Evolutionary conservation across 768 basidiomycete species (phyloP).

Genomic region (Leccinum truebloodii): DNA sequence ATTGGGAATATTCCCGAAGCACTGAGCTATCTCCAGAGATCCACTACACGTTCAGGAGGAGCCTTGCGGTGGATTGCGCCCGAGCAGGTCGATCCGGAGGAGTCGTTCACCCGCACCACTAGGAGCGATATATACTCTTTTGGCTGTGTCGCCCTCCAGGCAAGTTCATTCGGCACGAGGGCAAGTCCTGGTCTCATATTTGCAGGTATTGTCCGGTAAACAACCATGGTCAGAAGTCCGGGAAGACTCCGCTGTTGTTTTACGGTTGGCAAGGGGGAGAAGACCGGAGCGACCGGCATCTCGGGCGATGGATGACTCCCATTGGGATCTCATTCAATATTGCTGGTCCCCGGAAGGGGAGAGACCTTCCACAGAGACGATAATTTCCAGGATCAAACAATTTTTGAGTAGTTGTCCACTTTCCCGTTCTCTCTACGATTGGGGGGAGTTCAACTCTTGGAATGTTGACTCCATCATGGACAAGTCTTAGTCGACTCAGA

Average conservation of each 20-base stretch:
- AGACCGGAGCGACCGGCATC: no score
- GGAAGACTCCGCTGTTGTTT: not conserved
- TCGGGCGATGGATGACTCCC: no score
- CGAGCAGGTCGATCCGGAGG: not conserved
- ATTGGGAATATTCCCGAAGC: not conserved
- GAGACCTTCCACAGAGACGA: not conserved
- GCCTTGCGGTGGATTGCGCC: not conserved
- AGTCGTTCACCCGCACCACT: not conserved
- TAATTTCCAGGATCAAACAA: not conserved
- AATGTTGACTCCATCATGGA: no score
- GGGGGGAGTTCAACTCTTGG: no score
- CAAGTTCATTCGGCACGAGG: not conserved
- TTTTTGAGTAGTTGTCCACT: no score
- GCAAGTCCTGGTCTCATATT: not conserved
- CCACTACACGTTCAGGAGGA: not conserved
- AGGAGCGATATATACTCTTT: not conserved
- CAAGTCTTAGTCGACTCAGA: no score
- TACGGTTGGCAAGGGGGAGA: no score
- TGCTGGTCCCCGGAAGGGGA: not conserved
- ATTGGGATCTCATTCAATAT: not conserved
- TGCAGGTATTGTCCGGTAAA: not conserved
- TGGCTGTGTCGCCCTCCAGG: not conserved
- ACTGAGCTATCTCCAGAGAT: not conserved
- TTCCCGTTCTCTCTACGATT: no score
- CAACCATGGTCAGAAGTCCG: not conserved